Conservation (phyloP, 106 monocot genomes). For the Allium sativum region DNA sequence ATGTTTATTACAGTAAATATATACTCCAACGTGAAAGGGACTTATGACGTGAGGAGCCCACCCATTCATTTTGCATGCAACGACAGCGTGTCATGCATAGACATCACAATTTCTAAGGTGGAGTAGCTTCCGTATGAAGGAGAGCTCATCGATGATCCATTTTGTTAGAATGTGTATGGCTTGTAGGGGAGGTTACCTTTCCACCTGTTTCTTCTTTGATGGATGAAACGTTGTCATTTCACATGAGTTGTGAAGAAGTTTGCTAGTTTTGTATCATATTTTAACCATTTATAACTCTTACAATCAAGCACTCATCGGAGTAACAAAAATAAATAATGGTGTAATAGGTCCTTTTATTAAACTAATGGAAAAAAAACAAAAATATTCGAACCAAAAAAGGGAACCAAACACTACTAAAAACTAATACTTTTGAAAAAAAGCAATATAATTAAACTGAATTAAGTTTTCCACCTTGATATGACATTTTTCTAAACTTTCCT, state of each 20-base stretch:
- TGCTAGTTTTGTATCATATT: not conserved
- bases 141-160: conserved; percentile 86
- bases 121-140: conserved; percentile 70
- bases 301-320: no score
- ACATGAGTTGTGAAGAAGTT: conserved; percentile 9
- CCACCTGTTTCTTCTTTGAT: conserved; percentile 75
- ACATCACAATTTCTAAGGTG: conserved; percentile 89
- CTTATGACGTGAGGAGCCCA: conserved; percentile 71
- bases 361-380: no score
- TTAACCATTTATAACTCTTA: no score
- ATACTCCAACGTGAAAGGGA: conserved; percentile 73
- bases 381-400: no score
- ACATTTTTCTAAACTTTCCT: no score
- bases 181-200: conserved; percentile 45
- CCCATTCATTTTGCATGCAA: conserved; percentile 96
- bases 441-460: no score
- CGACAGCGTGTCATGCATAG: conserved; percentile 79
- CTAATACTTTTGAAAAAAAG: no score
- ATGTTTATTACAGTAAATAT: no score
- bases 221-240: conserved; percentile 52
- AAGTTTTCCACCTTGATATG: no score
- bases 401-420: no score
- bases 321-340: no score
- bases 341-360: no score
- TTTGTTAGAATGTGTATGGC: conserved; percentile 96